These are phyloP conservation scores for Pichia thaimueangensis DNA, from an alignment of 805 yeast species.

Conservation along the genomic window DNA sequence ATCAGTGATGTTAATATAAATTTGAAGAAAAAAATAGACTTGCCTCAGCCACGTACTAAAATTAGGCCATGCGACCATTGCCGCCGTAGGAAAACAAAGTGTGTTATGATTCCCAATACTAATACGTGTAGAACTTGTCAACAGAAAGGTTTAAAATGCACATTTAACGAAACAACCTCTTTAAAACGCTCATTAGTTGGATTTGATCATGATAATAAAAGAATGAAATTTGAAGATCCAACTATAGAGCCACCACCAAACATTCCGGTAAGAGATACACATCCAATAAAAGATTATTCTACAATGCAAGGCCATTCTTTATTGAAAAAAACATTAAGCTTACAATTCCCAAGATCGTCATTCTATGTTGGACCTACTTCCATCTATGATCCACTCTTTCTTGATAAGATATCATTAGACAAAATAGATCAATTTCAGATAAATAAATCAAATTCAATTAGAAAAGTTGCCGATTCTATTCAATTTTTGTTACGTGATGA, in stretches of 20 bases:
- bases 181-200: constrained; percentile 33
- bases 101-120: constrained; percentile 61
- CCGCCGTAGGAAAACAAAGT: constrained; percentile 69
- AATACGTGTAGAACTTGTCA: constrained; percentile 73
- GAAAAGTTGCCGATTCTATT: constrained; percentile 72
- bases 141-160: constrained; percentile 64
- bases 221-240: constrained; percentile 30
- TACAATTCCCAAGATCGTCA: constrained; percentile 86
- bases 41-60: constrained; percentile 36
- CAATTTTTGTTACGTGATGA: constrained; percentile 81
- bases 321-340: constrained; percentile 59
- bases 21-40: constrained; percentile 18
- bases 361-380: constrained; percentile 88
- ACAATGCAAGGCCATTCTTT: constrained; percentile 56
- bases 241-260: constrained; percentile 33
- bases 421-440: constrained; percentile 78
- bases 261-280: constrained; percentile 41
- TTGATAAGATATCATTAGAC: constrained; percentile 58
- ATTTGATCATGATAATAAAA: constrained; percentile 21
- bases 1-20: no score
- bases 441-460: constrained; percentile 54
- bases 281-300: constrained; percentile 65
- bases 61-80: constrained; percentile 81
- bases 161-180: constrained; percentile 55
- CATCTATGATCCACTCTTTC: constrained; percentile 63